Conservation (phyloP, 1,284 basidiomycete genomes). For the Ceratobasidium sp. region DNA sequence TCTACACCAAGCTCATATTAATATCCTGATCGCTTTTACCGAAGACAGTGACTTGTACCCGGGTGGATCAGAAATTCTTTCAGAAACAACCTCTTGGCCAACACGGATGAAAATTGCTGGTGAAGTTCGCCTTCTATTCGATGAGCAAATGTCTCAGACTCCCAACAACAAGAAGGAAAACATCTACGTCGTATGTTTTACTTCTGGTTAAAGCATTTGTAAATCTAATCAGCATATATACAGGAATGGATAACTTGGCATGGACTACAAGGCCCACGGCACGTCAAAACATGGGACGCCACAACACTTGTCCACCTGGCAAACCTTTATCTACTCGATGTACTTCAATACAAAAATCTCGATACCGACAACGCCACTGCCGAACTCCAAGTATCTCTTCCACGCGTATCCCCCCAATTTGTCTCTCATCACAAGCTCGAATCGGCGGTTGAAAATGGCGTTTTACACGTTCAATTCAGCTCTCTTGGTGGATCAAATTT, state of each 20-base stretch:
- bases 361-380: too few species aligned
- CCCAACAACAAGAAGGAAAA: neutral
- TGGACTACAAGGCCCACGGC: neutral
- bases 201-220: too few species aligned
- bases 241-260: slow-evolving; percentile 23
- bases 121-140: neutral
- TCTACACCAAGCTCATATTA: neutral
- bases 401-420: slow-evolving; percentile 5
- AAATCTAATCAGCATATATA: too few species aligned
- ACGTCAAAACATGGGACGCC: neutral
- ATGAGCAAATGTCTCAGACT: neutral
- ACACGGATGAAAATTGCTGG: neutral
- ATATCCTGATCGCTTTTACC: slow-evolving; percentile 4
- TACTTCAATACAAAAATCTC: neutral
- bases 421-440: slow-evolving; percentile 4
- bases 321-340: slow-evolving; percentile 7
- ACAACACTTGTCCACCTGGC: slow-evolving; percentile 1
- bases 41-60: slow-evolving; percentile 16
- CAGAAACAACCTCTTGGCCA: slow-evolving; percentile 6
- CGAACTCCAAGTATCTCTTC: slow-evolving; percentile 1
- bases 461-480: neutral
- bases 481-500: neutral
- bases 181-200: slow-evolving; percentile 22
- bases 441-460: slow-evolving; percentile 11
- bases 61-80: neutral